Conservation (phyloP, 345 rosid genomes). For the Gossypium herbaceum region DNA sequence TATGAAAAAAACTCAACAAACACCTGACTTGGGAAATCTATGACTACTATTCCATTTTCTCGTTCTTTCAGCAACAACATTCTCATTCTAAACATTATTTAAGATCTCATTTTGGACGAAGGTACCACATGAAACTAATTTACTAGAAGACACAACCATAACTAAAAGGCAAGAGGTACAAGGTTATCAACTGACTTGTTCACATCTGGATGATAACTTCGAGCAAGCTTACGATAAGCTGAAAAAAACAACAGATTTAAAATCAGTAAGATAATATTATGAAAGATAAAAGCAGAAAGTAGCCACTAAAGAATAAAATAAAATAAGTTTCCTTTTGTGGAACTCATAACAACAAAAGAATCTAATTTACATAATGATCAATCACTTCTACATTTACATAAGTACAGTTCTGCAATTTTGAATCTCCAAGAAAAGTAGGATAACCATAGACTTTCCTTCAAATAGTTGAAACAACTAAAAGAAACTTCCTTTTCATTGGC, state of each 20-base stretch:
- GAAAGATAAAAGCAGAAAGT: not conserved
- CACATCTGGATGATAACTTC: conserved; percentile 96
- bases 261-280: not conserved
- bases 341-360: not conserved
- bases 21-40: not conserved
- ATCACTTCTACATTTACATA: not conserved
- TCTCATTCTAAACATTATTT: not conserved
- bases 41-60: not conserved
- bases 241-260: conserved; percentile 26
- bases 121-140: not conserved
- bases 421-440: not conserved
- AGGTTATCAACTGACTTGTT: conserved; percentile 69
- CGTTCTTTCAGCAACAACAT: not conserved
- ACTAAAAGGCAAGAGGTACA: not conserved
- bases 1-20: not conserved
- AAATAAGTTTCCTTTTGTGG: not conserved
- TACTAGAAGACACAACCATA: not conserved
- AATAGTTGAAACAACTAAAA: not conserved
- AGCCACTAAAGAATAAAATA: not conserved
- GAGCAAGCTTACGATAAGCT: conserved; percentile 97
- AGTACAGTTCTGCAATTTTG: not conserved
- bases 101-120: not conserved
- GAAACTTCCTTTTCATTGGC: not conserved
- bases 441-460: conserved; percentile 4
- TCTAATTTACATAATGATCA: not conserved